Evolutionary conservation across 2,329 filamentous ascomycete genomes (phyloP), one percentile per base, ranked within the genome.

Genomic region (Colletotrichum paranaense): DNA sequence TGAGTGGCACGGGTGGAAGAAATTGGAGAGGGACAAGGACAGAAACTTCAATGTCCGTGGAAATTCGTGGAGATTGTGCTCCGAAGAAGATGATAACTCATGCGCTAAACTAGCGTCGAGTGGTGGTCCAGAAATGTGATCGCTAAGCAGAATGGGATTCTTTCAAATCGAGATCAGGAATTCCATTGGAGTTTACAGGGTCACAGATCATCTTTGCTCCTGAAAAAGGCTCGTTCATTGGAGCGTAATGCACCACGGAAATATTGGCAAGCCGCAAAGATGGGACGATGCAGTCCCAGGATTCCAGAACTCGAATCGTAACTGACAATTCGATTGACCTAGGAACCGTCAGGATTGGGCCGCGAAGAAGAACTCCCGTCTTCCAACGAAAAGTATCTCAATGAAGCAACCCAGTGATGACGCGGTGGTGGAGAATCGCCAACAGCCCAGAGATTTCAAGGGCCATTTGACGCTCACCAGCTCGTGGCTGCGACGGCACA

Each of bases 401-500:
- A 28, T 56, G 53, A 28, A 24, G 16, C 53, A 14, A 7, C 22
- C 6, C 26, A 19, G 19, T 56, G 12, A 56, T 56, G 53, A 56
- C 53, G 53, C 26, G 5, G 12, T 28, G 53, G 22, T 28, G 22
- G 26, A 22, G 53, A 28, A 28, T 19, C 53, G 12, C 26, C n/a
- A 28, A 28, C 5, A 28, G 8, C 19, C 42, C 42, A 49, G 8
- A 49, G 19, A 49, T 49, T 49, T 11, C 3, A 49, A 49, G 42
- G 19, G 42, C 4, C 4, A 49, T 49, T 49, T 49, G 42, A 49
- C 9, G 19, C 42, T 49, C 42, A n/a, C 19, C 42, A 2, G 42
- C 42, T 22, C 38, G 42, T 62, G 59, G 59, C 59, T 62, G 59
- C 59, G 24, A 62, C 26, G 42, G 38, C 59, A 32, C 16, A 62